phyloP scores from a whole-genome alignment of 2,329 filamentous ascomycete species.

The Ascochyta viciae-villosae region DNA sequence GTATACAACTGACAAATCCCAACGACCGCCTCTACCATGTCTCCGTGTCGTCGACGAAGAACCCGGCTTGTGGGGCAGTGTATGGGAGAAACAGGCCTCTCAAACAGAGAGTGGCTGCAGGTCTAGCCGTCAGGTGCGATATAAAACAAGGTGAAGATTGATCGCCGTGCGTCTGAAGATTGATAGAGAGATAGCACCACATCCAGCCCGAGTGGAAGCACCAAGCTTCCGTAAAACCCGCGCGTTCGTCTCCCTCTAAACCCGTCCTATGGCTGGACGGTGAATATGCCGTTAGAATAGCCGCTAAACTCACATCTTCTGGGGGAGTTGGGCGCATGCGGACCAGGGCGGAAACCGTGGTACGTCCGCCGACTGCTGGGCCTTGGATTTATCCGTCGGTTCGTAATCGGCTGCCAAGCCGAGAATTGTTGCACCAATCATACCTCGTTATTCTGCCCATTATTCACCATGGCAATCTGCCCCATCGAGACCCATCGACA shows the following conservation, averaged over 20 bases:
- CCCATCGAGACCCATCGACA: conserved; percentile 34
- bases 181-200: conserved; percentile 46
- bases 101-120: conserved; percentile 30
- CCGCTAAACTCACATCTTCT: conserved; percentile 35
- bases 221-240: conserved; percentile 44
- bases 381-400: conserved; percentile 41
- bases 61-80: conserved; percentile 33
- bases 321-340: conserved; percentile 32
- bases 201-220: conserved; percentile 38
- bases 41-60: conserved; percentile 36
- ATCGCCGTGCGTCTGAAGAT: conserved; percentile 41
- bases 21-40: conserved; percentile 46
- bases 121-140: conserved; percentile 33
- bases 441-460: not conserved
- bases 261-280: conserved; percentile 49
- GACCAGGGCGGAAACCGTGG: conserved; percentile 31
- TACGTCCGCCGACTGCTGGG: conserved; percentile 33
- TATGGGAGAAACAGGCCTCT: conserved; percentile 36
- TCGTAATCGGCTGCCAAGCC: conserved; percentile 18
- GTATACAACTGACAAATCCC: conserved; percentile 45
- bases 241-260: conserved; percentile 37
- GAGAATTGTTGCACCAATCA: conserved; percentile 44
- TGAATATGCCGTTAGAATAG: conserved; percentile 46
- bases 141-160: conserved; percentile 39
- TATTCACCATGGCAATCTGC: conserved; percentile 21